Percentiles rank a stretch among this genome's conserved stretches.
Evolutionary conservation across 345 rosid species (phyloP).

Genomic region (Citrus maxima): DNA sequence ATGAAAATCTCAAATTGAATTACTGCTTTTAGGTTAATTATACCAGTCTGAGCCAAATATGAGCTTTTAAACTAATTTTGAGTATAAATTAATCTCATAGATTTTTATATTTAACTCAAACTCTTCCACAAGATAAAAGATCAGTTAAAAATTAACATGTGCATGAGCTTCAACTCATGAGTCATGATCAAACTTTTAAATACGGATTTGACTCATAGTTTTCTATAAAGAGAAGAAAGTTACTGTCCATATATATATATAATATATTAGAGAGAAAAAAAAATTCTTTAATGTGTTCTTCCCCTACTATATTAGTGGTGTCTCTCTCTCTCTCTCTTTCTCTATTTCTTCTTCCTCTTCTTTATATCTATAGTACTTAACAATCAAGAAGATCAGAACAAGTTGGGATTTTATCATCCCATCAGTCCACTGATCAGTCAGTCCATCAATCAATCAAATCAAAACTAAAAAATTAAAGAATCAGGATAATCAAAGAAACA

Average conservation of each 20-base stretch:
- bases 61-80: too few relatives aligned
- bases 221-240: too few relatives aligned
- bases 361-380: constrained; percentile 36
- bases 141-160: too few relatives aligned
- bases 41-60: too few relatives aligned
- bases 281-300: constrained; percentile 14
- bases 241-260: neutral
- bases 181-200: too few relatives aligned
- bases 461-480: constrained; percentile 21
- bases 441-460: constrained; percentile 82
- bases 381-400: constrained; percentile 63
- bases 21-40: too few relatives aligned
- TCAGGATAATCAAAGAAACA: constrained; percentile 7
- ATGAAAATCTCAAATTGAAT: too few relatives aligned
- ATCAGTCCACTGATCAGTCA: constrained; percentile 63
- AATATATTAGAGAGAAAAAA: neutral
- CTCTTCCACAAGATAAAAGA: too few relatives aligned
- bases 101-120: too few relatives aligned
- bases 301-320: constrained; percentile 13
- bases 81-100: too few relatives aligned
- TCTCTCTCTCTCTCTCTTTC: constrained; percentile 2
- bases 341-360: constrained; percentile 13
- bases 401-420: constrained; percentile 42
- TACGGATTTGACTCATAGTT: too few relatives aligned
- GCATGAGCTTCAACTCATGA: too few relatives aligned